Conservation (phyloP, 345 rosid species). For the Schrenkiella parvula region DNA sequence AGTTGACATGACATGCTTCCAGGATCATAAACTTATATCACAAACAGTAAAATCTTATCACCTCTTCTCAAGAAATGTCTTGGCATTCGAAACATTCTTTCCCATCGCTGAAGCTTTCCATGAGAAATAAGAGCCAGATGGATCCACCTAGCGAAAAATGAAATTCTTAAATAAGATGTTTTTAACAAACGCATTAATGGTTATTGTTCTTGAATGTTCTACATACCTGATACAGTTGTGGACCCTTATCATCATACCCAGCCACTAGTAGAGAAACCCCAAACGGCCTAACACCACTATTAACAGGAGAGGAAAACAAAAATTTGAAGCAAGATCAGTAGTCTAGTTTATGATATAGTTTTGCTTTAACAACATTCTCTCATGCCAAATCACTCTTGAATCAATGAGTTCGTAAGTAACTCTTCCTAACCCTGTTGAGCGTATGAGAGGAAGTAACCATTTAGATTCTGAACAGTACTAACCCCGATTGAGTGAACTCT, state of each 20-base stretch:
- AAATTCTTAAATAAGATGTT: not conserved
- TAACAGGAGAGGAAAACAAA: not conserved
- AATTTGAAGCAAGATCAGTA: not conserved
- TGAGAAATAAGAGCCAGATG: constrained; percentile 98
- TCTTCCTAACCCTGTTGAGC: not conserved
- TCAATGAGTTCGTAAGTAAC: not conserved
- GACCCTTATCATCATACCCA: constrained; percentile 95
- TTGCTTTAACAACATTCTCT: not conserved
- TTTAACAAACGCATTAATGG: not conserved
- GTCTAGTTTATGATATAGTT: not conserved
- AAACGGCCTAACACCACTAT: constrained; percentile 94
- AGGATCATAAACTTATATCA: not conserved
- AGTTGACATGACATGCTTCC: constrained; percentile 15
- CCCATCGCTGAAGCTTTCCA: constrained; percentile 99
- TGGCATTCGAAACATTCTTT: constrained; percentile 96
- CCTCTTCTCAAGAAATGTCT: constrained; percentile 98
- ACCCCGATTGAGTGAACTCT: constrained; percentile 98
- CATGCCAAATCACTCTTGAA: not conserved
- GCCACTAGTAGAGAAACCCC: constrained; percentile 94
- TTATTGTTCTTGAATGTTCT: not conserved
- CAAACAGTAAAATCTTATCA: constrained; percentile 13
- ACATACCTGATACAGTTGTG: constrained; percentile 84
- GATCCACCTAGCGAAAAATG: constrained; percentile 63
- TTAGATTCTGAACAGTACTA: constrained; percentile 15
- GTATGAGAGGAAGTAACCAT: not conserved